Conservation (phyloP, 768 basidiomycete species). For the Rickenella mellea region DNA sequence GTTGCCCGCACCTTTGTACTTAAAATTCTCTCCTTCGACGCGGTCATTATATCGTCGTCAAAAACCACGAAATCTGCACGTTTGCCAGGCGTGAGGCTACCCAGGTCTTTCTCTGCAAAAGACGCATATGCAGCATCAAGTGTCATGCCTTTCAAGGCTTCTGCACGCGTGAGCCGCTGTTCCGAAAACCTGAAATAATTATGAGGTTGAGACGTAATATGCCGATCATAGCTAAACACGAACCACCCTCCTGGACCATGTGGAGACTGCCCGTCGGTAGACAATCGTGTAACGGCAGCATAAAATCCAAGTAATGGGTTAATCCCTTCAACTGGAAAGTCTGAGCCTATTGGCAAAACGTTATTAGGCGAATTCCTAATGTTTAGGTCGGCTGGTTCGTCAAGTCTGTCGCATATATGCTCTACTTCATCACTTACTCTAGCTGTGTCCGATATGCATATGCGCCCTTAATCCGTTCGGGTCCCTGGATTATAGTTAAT, state of each 20-base stretch:
- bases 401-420: background rate
- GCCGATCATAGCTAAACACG: conserved; percentile 11
- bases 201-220: background rate
- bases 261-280: conserved; percentile 63
- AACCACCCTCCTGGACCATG: conserved; percentile 82
- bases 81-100: conserved; percentile 69
- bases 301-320: conserved; percentile 88
- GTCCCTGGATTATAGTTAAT: conserved; percentile 38
- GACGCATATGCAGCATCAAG: conserved; percentile 83
- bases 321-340: conserved; percentile 89
- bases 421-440: conserved; percentile 32
- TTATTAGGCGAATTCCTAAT: conserved; percentile 44
- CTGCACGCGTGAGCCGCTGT: conserved; percentile 65
- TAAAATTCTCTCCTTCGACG: conserved; percentile 53
- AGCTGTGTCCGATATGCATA: conserved; percentile 84
- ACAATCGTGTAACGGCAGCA: conserved; percentile 72
- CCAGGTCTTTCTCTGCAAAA: conserved; percentile 61
- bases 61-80: conserved; percentile 84
- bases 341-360: conserved; percentile 76
- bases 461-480: conserved; percentile 74
- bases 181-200: conserved; percentile 52
- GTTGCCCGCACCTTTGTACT: conserved; percentile 60
- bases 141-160: conserved; percentile 89
- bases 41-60: conserved; percentile 69
- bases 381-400: background rate